Evolutionary conservation across 1,284 basidiomycete genomes (phyloP).

Genomic region (Earliella scabrosa): DNA sequence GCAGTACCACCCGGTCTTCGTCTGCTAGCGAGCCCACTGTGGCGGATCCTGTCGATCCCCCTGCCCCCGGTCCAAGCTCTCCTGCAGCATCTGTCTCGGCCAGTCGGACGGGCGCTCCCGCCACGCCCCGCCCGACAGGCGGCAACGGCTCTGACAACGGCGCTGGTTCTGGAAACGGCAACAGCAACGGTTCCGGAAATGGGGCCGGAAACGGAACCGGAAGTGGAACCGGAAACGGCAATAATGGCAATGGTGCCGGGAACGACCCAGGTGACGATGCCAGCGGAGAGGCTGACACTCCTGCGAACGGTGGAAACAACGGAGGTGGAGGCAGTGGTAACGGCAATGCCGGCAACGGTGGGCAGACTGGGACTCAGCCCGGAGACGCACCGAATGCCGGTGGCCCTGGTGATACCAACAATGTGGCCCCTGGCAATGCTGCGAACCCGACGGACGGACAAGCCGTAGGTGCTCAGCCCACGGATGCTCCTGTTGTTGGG

Average conservation of each 20-base stretch:
- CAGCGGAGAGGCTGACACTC: too few relatives aligned
- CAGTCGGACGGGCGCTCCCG: background rate
- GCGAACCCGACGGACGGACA: background rate
- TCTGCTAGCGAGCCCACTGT: background rate
- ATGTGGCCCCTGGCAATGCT: too few relatives aligned
- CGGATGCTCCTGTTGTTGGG: constrained; percentile 3
- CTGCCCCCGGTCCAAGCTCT: background rate
- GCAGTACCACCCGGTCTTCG: background rate
- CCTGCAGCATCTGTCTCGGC: background rate
- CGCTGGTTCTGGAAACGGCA: background rate
- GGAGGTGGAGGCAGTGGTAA: background rate
- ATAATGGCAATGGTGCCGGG: background rate
- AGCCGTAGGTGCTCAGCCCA: constrained; percentile 2
- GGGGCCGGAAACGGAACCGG: background rate
- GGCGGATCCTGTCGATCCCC: background rate
- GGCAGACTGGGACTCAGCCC: background rate
- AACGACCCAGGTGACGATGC: background rate
- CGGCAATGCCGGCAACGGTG: background rate
- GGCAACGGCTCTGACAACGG: background rate
- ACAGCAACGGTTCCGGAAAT: background rate
- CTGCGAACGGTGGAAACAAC: too few relatives aligned
- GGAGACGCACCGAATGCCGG: too few relatives aligned
- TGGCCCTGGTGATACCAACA: too few relatives aligned
- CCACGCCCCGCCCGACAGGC: background rate
- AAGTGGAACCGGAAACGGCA: background rate